Conservation (phyloP, 2,329 filamentous ascomycete genomes). For the Colletotrichum scovillei region DNA sequence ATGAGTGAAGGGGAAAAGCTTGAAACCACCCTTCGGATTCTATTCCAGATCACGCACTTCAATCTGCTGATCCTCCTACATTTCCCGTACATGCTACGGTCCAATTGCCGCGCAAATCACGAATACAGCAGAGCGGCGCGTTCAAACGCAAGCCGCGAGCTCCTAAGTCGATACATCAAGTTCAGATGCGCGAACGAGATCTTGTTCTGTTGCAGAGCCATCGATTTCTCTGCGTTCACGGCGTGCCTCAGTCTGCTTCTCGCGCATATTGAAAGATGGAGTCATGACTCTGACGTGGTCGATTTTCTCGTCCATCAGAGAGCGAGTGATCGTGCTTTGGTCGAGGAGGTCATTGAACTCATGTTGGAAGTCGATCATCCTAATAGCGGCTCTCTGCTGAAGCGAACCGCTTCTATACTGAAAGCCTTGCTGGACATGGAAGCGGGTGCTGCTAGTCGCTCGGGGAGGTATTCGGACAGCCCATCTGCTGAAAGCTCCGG, state of each 20-base stretch:
- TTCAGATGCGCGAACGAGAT: conserved; percentile 44
- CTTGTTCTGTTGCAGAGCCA: conserved; percentile 42
- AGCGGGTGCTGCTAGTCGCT: background rate
- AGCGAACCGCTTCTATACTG: conserved; percentile 42
- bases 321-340: conserved; percentile 49
- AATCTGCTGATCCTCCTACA: conserved; percentile 47
- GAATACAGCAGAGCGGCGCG: conserved; percentile 48
- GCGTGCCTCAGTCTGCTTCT: conserved; percentile 50
- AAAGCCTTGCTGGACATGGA: conserved; percentile 37
- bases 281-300: background rate
- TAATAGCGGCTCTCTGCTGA: conserved; percentile 43
- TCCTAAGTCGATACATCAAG: conserved; percentile 47
- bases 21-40: conserved; percentile 39
- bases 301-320: conserved; percentile 52
- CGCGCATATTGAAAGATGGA: conserved; percentile 45
- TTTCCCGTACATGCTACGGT: conserved; percentile 45
- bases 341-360: conserved; percentile 48
- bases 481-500: background rate
- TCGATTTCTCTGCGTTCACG: conserved; percentile 51
- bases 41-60: conserved; percentile 46
- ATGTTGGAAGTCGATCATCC: conserved; percentile 44
- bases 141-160: conserved; percentile 49
- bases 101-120: conserved; percentile 14
- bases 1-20: conserved; percentile 33
- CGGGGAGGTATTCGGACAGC: background rate